phyloP scores from a whole-genome alignment of 345 rosid species.

The Salix purpurea region DNA sequence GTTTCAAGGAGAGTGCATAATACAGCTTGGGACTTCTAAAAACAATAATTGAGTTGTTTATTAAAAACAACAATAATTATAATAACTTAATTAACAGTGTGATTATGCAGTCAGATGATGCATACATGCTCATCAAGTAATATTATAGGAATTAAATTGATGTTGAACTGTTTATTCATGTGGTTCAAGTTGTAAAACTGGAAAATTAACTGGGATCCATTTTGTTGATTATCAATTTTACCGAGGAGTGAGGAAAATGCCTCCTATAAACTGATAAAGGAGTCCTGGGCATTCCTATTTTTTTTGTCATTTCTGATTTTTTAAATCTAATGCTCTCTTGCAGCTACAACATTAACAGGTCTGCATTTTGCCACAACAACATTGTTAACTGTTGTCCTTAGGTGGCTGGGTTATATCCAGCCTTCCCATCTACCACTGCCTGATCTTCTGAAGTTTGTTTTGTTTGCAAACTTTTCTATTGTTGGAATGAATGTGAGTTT shows the following conservation, averaged over 20 bases:
- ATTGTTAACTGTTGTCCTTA: slow-evolving; percentile 58
- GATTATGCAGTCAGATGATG: not conserved
- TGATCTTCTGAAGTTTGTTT: slow-evolving; percentile 76
- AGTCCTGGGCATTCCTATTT: not conserved
- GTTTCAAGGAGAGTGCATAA: not conserved
- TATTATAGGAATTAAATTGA: not conserved
- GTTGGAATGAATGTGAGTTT: slow-evolving; percentile 99
- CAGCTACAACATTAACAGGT: slow-evolving; percentile 98
- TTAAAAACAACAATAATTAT: not conserved
- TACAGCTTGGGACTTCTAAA: not conserved
- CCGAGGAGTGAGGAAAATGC: not conserved
- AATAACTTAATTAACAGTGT: not conserved
- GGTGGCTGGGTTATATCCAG: slow-evolving; percentile 87
- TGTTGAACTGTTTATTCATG: not conserved
- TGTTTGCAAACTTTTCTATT: slow-evolving; percentile 93
- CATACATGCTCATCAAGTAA: not conserved
- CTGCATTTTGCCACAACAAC: slow-evolving; percentile 97
- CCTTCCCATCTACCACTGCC: slow-evolving; percentile 67
- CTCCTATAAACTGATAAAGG: not conserved
- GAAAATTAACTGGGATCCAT: not conserved
- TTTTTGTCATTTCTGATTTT: slow-evolving; percentile 15
- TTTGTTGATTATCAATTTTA: not conserved
- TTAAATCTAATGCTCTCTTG: slow-evolving; percentile 18
- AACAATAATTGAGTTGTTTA: not conserved
- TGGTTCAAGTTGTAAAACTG: not conserved